Evolutionary conservation across 164 flowering plant species (phyloP).

Genomic region (Stephania yunnanensis): DNA sequence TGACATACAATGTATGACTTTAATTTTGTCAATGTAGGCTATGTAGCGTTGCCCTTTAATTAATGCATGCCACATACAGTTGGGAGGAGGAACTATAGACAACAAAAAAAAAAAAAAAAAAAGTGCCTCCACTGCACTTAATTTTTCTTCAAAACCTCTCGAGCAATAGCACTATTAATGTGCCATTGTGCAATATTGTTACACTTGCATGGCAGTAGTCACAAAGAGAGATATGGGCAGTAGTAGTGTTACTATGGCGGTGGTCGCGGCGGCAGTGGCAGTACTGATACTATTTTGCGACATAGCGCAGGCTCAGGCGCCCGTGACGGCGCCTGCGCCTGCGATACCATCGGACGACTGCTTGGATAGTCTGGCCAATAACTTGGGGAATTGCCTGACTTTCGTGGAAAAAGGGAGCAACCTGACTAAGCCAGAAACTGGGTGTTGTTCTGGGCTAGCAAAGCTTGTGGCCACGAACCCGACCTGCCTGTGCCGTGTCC

Average conservation of each 20-base stretch:
- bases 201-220: neutral
- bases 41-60: too few species aligned
- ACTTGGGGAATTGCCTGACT: conserved; percentile 49
- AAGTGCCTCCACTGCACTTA: too few species aligned
- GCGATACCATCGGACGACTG: conserved; percentile 27
- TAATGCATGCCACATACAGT: too few species aligned
- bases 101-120: too few species aligned
- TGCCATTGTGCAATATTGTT: neutral
- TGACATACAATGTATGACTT: too few species aligned
- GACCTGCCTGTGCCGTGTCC: conserved; percentile 52
- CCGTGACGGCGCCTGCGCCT: conserved; percentile 12
- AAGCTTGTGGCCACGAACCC: conserved; percentile 51
- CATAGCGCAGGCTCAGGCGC: neutral
- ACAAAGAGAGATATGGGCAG: neutral
- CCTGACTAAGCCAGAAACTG: conserved; percentile 40
- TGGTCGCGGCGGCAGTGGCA: neutral
- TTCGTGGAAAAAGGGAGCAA: conserved; percentile 55
- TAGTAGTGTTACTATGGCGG: neutral
- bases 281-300: too few species aligned
- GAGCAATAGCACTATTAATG: neutral
- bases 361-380: conserved; percentile 22
- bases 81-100: too few species aligned
- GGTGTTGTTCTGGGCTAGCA: conserved; percentile 61
- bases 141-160: neutral
- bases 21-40: too few species aligned